phyloP scores from a whole-genome alignment of 106 monocot species.

The Acanthochlamys bracteata region DNA sequence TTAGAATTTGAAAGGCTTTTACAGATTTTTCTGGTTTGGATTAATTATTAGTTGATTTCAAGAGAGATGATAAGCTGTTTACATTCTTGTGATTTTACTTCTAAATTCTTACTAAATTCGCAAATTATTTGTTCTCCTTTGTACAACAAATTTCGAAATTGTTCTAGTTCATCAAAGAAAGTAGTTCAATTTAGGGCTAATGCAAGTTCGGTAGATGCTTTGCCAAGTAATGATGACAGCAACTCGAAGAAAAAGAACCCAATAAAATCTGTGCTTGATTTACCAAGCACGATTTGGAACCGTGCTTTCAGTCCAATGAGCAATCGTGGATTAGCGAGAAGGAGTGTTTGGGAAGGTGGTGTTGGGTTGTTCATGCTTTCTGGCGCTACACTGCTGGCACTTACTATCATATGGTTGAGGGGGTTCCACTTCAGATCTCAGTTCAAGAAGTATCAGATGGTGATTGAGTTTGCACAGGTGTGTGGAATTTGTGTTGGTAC shows the following conservation, averaged over 20 bases:
- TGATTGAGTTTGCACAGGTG: slow-evolving; percentile 78
- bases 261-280: slow-evolving; percentile 31
- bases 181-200: no score
- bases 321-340: slow-evolving; percentile 56
- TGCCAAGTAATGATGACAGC: no score
- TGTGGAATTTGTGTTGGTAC: slow-evolving; percentile 83
- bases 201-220: no score
- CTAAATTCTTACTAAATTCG: no score
- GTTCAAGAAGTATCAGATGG: slow-evolving; percentile 66
- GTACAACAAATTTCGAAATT: no score
- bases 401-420: slow-evolving; percentile 62
- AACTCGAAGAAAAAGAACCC: slow-evolving; percentile 24
- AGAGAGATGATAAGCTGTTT: no score
- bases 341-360: slow-evolving; percentile 88
- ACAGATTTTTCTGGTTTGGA: no score
- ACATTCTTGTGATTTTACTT: no score
- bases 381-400: slow-evolving; percentile 55
- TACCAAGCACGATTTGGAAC: slow-evolving; percentile 46
- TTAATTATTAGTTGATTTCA: no score
- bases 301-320: slow-evolving; percentile 51
- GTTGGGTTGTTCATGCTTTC: slow-evolving; percentile 79
- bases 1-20: no score
- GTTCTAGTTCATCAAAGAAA: no score
- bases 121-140: no score
- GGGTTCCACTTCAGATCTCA: slow-evolving; percentile 54